Evolutionary conservation across 2,329 filamentous ascomycete species (phyloP).

Genomic region (Diaporthe ampelina): DNA sequence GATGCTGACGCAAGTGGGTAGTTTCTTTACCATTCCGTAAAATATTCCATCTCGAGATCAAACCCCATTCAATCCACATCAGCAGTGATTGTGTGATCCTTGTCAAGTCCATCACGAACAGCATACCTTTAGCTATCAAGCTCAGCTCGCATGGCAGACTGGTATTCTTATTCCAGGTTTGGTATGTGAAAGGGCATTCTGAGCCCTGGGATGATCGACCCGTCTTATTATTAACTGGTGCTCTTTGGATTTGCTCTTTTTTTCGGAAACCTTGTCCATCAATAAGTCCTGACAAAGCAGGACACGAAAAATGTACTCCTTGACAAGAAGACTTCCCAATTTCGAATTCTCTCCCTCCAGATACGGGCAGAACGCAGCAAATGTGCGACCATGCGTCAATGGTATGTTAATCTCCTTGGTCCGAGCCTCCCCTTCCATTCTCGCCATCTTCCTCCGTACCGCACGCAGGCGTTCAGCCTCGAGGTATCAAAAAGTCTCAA

Average conservation of each 20-base stretch:
- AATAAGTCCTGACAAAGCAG: slow-evolving; percentile 27
- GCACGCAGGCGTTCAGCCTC: slow-evolving; percentile 26
- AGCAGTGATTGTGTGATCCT: background rate
- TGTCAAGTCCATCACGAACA: too few species aligned
- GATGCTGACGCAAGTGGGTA: too few species aligned
- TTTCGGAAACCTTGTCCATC: slow-evolving; percentile 4
- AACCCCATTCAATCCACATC: background rate
- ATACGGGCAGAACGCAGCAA: background rate
- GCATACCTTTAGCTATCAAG: background rate
- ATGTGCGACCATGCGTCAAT: background rate
- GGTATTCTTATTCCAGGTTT: slow-evolving; percentile 10
- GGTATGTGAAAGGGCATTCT: slow-evolving; percentile 29
- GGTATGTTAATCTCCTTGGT: background rate
- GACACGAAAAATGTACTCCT: slow-evolving; percentile 29
- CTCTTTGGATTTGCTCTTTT: slow-evolving; percentile 5
- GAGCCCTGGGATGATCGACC: background rate
- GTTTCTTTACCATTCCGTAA: background rate
- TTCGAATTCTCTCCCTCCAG: background rate
- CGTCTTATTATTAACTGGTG: slow-evolving; percentile 31
- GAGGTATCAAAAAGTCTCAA: slow-evolving; percentile 41
- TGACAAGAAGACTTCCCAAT: background rate
- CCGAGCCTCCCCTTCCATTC: background rate
- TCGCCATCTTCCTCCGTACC: slow-evolving; percentile 22
- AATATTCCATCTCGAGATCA: background rate
- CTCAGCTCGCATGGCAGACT: background rate